Evolutionary conservation across 2,329 filamentous ascomycete species (phyloP), one percentile per base, ranked within the genome.

Genomic region (Talaromyces amestolkiae): DNA sequence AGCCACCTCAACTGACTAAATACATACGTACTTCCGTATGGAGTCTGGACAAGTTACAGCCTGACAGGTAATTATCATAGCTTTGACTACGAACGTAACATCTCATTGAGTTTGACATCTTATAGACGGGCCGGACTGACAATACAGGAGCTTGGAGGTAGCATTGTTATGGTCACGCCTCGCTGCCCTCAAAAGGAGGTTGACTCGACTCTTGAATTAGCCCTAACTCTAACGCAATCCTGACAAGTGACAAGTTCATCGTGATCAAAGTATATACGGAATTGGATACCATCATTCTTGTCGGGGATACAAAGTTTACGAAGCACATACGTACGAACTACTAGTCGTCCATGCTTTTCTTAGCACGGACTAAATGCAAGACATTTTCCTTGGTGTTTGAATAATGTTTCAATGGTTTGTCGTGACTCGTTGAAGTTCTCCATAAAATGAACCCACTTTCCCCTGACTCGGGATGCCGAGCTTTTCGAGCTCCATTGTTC

Each of bases 361-460:
- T 53, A 33, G 49, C 49, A 53, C 49, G 33, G 24, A 33, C 49
- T 53, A 33, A 33, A 53, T 53, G 49, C 49, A 53, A 53, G 49
- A 53, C 49, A 53, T 53, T 53, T n/a, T 31, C 17, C 8, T 19
- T 53, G 27, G 27, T 31, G 27, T 31, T 31, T 31, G 27, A 31
- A 31, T 53, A n/a, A 27, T 33, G 24, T 33, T n/a, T 53, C 27
- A 31, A 53, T 31, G 49, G 27, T 53, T 53, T 31, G 22, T 51
- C 17, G 39, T 41, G 45, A 49, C 11, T 27, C 22, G 45, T 24
- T 49, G 45, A 13, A 31, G 47, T 51, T 51, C 49, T 33, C 27
- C 49, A 53, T 53, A 33, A 53, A 31, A 53, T 5, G 15, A 47
- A 24, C 8, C 49, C 49, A 33, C 49, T 53, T 53, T 53, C 49